Evolutionary conservation across 306 rosid genomes (phyloP), one percentile per base, ranked within the genome.

Genomic region (Castanea sativa): DNA sequence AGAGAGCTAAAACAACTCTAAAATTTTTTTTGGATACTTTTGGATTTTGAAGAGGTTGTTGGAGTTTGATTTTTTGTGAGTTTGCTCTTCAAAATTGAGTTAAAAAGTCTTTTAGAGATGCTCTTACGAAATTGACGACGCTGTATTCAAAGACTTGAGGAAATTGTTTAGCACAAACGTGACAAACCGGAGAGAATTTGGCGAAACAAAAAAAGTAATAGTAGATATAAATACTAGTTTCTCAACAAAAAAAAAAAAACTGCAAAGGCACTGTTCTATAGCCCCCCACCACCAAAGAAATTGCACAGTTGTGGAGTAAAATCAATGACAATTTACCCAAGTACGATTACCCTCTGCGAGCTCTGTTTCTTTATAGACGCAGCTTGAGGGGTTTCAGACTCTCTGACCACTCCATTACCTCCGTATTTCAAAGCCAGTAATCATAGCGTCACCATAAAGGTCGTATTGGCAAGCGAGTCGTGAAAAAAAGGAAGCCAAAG

Each of bases 371-470:
- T 18, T 33, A 18, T 18, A 18, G 9, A 21, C 51, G 51, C 13
- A 67, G 71, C 23, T 67, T 20, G 7, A 67, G 25, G 35, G 71
- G 3, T 67, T 32, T 21, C 45, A 41, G 15, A 13, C 25, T 32
- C 72, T 67, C 72, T 68, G 72, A 68, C 53, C 51, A 35, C 29
- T 35, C 27, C 29, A n/a, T 23, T 35, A 9, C 27, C 16, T 13
- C 71, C 71, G 71, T 60, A 23, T 60, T 16, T 15, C 52, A 68
- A 32, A n/a, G 16, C 16, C n/a, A 18, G 69, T 35, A 68, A 33
- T 68, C 72, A 68, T 65, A 15, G 25, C 49, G 71, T 65, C 71
- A 65, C 71, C 51, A 16, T 68, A 68, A 68, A n/a, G 52, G 9
- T 6, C 3, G 52, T 19, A 35, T 32, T 18, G 71, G 49, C 18